Conservation (phyloP, 108 stramenopile genomes). For the Fistulifera pelliculosa region DNA sequence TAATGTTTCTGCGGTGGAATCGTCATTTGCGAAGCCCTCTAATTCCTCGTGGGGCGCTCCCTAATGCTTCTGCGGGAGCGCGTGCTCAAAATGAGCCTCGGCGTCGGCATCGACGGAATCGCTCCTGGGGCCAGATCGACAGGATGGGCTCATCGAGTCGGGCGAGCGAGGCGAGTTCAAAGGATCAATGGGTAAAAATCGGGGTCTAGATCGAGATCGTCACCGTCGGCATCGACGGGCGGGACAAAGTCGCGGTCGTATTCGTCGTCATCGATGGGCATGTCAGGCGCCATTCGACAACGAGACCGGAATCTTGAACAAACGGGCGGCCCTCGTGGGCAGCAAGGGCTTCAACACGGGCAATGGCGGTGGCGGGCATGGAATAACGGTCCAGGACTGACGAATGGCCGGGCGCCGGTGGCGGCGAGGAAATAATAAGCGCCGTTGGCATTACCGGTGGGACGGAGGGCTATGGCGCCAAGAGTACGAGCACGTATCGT, state of each 20-base stretch:
- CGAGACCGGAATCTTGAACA: neutral
- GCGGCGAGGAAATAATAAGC: slow-evolving; percentile 19
- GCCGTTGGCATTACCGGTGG: slow-evolving; percentile 30
- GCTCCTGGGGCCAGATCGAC: slow-evolving; percentile 8
- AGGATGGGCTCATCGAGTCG: no score
- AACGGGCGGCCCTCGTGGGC: neutral
- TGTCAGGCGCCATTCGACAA: slow-evolving; percentile 11
- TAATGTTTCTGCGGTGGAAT: no score
- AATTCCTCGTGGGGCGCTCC: no score
- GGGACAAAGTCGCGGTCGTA: no score
- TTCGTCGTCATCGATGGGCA: slow-evolving; percentile 3
- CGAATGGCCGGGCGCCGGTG: slow-evolving; percentile 17
- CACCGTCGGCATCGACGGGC: no score
- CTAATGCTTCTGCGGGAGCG: no score
- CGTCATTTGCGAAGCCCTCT: no score
- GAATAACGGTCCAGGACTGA: slow-evolving; percentile 8
- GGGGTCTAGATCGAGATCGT: no score
- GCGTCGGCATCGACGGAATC: no score
- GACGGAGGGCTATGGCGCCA: slow-evolving; percentile 20
- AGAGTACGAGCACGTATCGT: slow-evolving; percentile 11
- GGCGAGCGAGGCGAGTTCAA: no score
- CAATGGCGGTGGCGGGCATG: slow-evolving; percentile 2
- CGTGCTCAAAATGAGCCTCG: no score
- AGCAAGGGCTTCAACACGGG: slow-evolving; percentile 13
- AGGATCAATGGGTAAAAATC: no score